A percentile compares a stretch with the other conserved stretches of the same genome.
phyloP scores from a whole-genome alignment of 306 rosid genomes.

The Abrus precatorius region DNA sequence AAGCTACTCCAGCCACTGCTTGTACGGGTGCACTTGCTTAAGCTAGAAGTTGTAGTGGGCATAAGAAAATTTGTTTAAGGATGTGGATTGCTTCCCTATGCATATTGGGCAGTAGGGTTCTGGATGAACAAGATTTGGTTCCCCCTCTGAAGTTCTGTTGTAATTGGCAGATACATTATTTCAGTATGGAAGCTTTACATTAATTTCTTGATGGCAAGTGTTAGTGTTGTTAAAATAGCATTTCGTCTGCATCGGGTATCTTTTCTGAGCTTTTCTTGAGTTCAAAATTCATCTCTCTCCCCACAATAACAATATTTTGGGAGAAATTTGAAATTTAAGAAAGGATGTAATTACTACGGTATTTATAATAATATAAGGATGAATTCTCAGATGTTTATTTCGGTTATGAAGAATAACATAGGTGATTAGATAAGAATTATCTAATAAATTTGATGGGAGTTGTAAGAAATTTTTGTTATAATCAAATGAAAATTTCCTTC shows the following conservation, averaged over 20 bases:
- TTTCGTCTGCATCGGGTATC: constrained; percentile 12
- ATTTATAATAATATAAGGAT: neutral
- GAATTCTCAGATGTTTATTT: neutral
- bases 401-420: constrained; percentile 15
- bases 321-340: constrained; percentile 11
- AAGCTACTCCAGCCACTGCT: constrained; percentile 74
- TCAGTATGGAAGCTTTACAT: constrained; percentile 49
- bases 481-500: neutral
- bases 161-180: constrained; percentile 53
- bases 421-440: neutral
- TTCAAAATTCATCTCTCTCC: neutral
- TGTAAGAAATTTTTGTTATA: neutral
- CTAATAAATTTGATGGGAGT: neutral
- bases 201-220: constrained; percentile 38
- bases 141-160: constrained; percentile 48
- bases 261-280: constrained; percentile 16
- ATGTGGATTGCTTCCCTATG: constrained; percentile 45
- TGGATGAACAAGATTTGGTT: constrained; percentile 34
- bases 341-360: constrained; percentile 9
- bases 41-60: constrained; percentile 43
- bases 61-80: constrained; percentile 38
- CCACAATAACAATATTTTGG: neutral
- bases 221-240: constrained; percentile 15
- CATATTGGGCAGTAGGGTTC: constrained; percentile 34
- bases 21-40: constrained; percentile 85